phyloP scores from a whole-genome alignment of 768 basidiomycete genomes.

The Phylloporus arenicola region DNA sequence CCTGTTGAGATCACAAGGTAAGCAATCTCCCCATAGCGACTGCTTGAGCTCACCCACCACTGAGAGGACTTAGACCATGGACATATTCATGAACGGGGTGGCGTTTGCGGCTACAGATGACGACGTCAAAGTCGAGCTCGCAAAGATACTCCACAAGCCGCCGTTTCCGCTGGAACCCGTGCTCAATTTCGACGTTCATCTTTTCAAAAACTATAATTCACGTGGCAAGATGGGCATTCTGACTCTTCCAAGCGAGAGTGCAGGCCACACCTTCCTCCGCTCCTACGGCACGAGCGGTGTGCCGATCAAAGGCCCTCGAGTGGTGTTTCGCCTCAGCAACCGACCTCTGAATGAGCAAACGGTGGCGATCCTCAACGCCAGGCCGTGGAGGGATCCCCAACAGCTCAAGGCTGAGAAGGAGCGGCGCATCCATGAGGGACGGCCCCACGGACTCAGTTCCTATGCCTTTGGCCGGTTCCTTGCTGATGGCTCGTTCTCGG shows the following conservation, averaged over 20 bases:
- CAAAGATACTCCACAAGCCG: constrained; percentile 29
- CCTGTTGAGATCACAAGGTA: constrained; percentile 16
- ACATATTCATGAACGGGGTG: constrained; percentile 32
- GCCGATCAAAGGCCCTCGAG: constrained; percentile 19
- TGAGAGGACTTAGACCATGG: constrained; percentile 23
- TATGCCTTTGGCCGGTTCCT: constrained; percentile 36
- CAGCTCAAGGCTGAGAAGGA: constrained; percentile 22
- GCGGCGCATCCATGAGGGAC: constrained; percentile 17
- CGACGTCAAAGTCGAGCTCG: constrained; percentile 31
- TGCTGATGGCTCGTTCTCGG: constrained; percentile 30
- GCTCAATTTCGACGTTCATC: constrained; percentile 32
- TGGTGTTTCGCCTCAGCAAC: constrained; percentile 20
- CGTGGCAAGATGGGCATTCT: constrained; percentile 29
- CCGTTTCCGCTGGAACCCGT: constrained; percentile 25
- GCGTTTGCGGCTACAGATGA: constrained; percentile 24
- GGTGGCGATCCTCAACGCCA: constrained; percentile 21
- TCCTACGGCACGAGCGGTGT: constrained; percentile 25
- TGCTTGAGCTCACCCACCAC: neutral
- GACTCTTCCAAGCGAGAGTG: constrained; percentile 21
- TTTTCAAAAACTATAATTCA: constrained; percentile 22
- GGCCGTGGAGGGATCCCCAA: constrained; percentile 29
- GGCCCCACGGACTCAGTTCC: constrained; percentile 17
- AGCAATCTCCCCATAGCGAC: constrained; percentile 4
- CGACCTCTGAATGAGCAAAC: constrained; percentile 19
- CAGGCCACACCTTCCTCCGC: constrained; percentile 23